Conservation (phyloP, 345 rosid genomes). For the Dipteronia dyeriana region DNA sequence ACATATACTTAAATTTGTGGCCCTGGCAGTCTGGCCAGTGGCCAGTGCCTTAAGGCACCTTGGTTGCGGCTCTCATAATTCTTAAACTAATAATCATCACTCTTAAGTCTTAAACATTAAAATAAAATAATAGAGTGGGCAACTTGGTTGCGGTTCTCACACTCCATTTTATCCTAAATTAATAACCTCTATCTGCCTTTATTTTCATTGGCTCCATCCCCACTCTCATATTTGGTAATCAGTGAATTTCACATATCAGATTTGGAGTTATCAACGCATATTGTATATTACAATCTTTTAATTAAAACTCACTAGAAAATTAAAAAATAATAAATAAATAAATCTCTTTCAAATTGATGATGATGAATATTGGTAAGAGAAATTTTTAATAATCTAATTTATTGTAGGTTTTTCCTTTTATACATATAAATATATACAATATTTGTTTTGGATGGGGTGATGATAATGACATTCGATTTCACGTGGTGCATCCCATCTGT, state of each 20-base stretch:
- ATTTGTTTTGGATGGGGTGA: too few species aligned
- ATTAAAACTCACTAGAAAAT: too few species aligned
- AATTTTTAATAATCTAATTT: not conserved
- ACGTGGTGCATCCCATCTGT: not conserved
- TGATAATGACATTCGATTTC: not conserved
- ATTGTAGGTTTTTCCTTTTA: not conserved
- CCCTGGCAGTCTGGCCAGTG: too few species aligned
- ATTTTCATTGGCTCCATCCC: not conserved
- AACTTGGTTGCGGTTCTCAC: not conserved
- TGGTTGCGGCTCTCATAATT: too few species aligned
- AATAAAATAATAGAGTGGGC: not conserved
- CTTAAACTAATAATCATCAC: too few species aligned
- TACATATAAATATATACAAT: too few species aligned
- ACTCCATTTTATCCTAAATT: not conserved
- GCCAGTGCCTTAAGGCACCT: too few species aligned
- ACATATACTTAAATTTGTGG: too few species aligned
- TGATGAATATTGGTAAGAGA: not conserved
- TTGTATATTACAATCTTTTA: not conserved
- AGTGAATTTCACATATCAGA: conserved; percentile 10
- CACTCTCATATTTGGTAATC: not conserved
- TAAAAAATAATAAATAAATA: not conserved
- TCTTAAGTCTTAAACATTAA: not conserved
- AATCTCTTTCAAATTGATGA: not conserved
- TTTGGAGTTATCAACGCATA: conserved; percentile 12
- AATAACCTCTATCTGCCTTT: not conserved